Conservation (phyloP, 768 basidiomycete genomes). For the Lentinula sp. region DNA sequence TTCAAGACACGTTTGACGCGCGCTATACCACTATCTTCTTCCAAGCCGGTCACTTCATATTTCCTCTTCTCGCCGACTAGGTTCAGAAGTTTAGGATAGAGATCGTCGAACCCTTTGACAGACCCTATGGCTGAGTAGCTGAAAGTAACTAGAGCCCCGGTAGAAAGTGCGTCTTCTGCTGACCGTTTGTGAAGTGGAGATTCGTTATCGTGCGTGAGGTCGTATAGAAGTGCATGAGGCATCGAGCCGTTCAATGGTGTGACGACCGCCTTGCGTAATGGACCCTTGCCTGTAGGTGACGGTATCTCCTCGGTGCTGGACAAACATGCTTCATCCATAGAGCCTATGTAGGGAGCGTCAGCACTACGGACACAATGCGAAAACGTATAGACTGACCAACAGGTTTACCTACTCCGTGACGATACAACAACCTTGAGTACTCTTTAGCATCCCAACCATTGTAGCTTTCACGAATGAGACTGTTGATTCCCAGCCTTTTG, state of each 20-base stretch:
- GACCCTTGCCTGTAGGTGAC: constrained; percentile 80
- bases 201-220: constrained; percentile 97
- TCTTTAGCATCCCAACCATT: constrained; percentile 90
- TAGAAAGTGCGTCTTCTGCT: constrained; percentile 92
- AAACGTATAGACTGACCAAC: constrained; percentile 50
- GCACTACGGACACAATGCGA: not conserved
- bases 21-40: constrained; percentile 51
- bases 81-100: constrained; percentile 92
- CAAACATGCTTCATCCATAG: constrained; percentile 89
- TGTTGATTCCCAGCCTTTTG: constrained; percentile 87
- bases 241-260: constrained; percentile 77
- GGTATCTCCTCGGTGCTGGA: constrained; percentile 70
- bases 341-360: constrained; percentile 52
- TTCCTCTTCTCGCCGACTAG: constrained; percentile 77
- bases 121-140: constrained; percentile 85
- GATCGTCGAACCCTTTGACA: constrained; percentile 95
- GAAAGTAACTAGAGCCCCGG: constrained; percentile 90
- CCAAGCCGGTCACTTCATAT: constrained; percentile 66
- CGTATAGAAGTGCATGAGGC: constrained; percentile 93
- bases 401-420: constrained; percentile 89
- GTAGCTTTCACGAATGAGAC: constrained; percentile 90
- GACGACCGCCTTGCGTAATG: constrained; percentile 65
- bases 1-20: constrained; percentile 72
- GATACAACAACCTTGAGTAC: constrained; percentile 80
- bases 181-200: constrained; percentile 84